Base-by-base conservation (phyloP, 2,329 filamentous ascomycete species). In the Aspergillus versicolor region DNA sequence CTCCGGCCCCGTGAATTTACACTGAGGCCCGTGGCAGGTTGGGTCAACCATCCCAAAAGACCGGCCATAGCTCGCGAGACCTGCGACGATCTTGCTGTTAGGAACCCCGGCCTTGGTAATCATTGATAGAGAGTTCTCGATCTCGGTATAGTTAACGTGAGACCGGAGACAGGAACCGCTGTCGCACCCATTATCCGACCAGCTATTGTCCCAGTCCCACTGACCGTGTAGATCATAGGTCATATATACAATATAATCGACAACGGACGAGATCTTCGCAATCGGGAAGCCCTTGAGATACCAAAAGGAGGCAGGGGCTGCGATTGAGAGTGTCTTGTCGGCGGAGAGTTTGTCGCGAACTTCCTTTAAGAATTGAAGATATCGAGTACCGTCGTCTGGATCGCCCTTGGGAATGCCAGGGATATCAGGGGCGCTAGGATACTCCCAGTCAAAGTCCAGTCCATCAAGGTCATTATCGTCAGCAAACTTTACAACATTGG, bases 201-300 rank as follows among this genome's bases (percentile, higher is more conserved):
- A 46, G 24, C 15, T 17, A 7, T 46, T 17, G 13, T n/a, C 12
- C n/a, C 30, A 45, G 43, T 30, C 43, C 43, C 12, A 45, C 43
- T 45, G 21, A 6, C 65, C 65, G 53, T 69, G 64, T 2, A 75
- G 63, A 54, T 76, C 73, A 49, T 77, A 77, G 0, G 73, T 74
- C 73, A 77, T 77, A 54, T 64, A 74, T n/a, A 73, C 62, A 17
- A 73, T 66, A 52, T 73, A 75, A 56, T 73, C 70, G 5, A 73
- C 61, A 0, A 67, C 58, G 1, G 62, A n/a, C 22, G 40, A 40
- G 2, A 75, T 73, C 2, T 66, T 46, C 3, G 40, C n/a, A 30
- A 74, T 69, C 0, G 70, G 71, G 43, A 71, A 73, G 21, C 21
- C 44, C 42, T 67, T 61, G 7, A 73, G 52, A 24, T 74, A 74